Evolutionary conservation across 2,329 filamentous ascomycete species (phyloP).

Genomic region (Verticillium zaregamsianum): DNA sequence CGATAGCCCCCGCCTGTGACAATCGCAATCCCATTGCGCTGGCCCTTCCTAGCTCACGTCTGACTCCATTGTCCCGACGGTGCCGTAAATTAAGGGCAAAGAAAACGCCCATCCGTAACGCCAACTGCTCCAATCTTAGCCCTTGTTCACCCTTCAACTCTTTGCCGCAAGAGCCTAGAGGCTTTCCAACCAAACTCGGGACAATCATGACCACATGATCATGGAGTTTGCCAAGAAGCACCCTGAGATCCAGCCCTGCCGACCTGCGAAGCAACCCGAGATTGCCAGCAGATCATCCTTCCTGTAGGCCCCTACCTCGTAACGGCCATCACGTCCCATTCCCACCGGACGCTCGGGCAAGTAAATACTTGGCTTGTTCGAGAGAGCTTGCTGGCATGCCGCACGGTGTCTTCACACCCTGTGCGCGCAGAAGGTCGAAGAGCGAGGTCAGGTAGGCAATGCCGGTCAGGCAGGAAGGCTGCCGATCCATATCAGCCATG

Average conservation of each 20-base stretch:
- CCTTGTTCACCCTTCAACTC: background rate
- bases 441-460: background rate
- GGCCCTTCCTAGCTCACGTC: background rate
- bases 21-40: background rate
- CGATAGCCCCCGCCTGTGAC: background rate
- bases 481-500: slow-evolving; percentile 47
- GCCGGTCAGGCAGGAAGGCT: background rate
- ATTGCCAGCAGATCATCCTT: background rate
- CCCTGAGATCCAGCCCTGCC: background rate
- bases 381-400: background rate
- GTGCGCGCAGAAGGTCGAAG: background rate
- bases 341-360: background rate
- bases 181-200: slow-evolving; percentile 10
- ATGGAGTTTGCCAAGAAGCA: background rate
- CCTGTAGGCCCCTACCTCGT: background rate
- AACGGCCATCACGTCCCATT: background rate
- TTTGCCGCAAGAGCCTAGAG: slow-evolving; percentile 3
- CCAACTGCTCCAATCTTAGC: background rate
- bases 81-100: background rate
- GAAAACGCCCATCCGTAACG: background rate
- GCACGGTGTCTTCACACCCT: background rate
- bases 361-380: background rate
- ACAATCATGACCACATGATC: background rate
- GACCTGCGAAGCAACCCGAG: background rate
- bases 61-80: background rate